Evolutionary conservation across 1,284 basidiomycete genomes (phyloP).

Genomic region (Fomitopsis schrenkii): DNA sequence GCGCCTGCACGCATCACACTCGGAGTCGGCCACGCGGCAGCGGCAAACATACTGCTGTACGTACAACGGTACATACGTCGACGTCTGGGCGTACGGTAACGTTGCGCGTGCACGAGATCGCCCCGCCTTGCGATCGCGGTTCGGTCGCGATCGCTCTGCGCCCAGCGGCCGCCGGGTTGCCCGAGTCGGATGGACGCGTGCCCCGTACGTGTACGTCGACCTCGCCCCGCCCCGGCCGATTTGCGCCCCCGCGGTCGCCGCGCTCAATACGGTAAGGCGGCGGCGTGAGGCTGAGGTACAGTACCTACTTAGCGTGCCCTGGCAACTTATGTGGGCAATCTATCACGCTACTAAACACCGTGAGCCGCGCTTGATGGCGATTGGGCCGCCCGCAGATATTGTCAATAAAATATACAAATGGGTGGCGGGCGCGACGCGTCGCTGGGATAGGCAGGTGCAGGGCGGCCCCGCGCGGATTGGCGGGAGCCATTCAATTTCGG

Average conservation of each 20-base stretch:
- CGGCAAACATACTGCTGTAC: background rate
- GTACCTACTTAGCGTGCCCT: too few relatives aligned
- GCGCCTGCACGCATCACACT: background rate
- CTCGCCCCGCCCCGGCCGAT: too few relatives aligned
- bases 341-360: background rate
- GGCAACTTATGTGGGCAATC: background rate
- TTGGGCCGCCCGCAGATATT: too few relatives aligned
- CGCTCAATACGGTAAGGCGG: background rate
- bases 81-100: background rate
- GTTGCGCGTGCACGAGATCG: background rate
- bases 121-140: background rate
- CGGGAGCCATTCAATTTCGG: slow-evolving; percentile 1
- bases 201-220: background rate
- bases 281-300: too few relatives aligned
- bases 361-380: background rate
- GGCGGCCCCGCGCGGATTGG: background rate
- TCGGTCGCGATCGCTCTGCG: background rate
- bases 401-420: background rate
- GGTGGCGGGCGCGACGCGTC: background rate
- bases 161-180: background rate
- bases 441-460: background rate
- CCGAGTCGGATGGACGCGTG: background rate
- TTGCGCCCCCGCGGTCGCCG: background rate
- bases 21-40: background rate
- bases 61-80: background rate